Evolutionary conservation across 345 rosid species (phyloP).

Genomic region (Eucalyptus marginata): DNA sequence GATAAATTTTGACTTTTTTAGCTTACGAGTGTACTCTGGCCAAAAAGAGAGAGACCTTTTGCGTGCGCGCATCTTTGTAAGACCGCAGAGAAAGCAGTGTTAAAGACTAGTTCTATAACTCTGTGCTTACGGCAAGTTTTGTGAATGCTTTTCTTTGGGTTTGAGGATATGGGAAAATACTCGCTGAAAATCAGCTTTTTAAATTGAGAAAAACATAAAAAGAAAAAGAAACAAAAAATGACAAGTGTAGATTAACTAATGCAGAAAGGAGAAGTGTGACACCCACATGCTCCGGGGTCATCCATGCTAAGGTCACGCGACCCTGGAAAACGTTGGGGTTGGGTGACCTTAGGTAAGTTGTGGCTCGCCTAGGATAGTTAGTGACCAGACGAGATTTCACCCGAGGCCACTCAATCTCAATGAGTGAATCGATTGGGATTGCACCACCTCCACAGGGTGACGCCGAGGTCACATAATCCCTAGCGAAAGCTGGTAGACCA

Average conservation of each 20-base stretch:
- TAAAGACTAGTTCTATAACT: background rate
- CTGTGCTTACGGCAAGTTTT: background rate
- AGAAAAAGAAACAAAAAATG: too few relatives aligned
- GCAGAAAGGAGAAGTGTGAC: background rate
- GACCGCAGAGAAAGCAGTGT: background rate
- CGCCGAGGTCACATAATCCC: background rate
- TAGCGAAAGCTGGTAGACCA: background rate
- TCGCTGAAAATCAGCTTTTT: background rate
- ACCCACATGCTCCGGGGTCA: background rate
- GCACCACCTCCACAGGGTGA: background rate
- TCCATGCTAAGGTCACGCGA: fast-evolving
- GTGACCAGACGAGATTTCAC: background rate
- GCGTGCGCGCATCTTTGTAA: background rate
- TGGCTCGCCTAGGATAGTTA: background rate
- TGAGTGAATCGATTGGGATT: background rate
- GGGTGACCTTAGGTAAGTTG: fast-evolving
- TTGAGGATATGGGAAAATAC: background rate
- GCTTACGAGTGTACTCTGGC: background rate
- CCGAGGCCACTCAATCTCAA: fast-evolving
- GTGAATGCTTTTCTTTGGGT: background rate
- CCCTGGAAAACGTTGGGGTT: fast-evolving
- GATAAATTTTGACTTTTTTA: background rate
- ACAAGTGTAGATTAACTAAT: too few relatives aligned
- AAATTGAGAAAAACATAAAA: too few relatives aligned
- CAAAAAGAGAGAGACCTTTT: background rate